phyloP scores from a whole-genome alignment of 2,329 filamentous ascomycete species.

The Coniochaeta sp. region DNA sequence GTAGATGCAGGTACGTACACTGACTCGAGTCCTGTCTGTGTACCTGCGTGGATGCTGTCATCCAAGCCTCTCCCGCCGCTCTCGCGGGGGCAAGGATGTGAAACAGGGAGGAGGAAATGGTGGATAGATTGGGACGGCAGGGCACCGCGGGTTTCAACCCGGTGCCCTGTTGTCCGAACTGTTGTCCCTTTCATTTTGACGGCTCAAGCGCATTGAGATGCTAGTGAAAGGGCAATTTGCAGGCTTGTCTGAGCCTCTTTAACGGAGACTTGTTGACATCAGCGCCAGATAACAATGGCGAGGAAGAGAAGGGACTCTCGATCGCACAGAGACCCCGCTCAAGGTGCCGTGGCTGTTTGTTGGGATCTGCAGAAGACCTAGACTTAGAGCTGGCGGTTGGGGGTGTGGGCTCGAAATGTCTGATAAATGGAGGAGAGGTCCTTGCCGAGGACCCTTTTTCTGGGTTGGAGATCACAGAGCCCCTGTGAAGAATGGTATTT shows the following conservation, averaged over 20 bases:
- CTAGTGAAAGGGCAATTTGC: background rate
- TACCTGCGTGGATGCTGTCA: background rate
- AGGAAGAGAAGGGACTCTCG: no score
- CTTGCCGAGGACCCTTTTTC: no score
- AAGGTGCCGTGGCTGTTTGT: background rate
- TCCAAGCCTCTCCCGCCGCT: background rate
- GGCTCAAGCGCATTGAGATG: background rate
- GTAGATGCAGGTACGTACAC: background rate
- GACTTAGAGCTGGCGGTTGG: background rate
- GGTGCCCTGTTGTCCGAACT: background rate
- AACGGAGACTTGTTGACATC: background rate
- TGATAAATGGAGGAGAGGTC: no score
- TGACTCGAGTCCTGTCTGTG: background rate
- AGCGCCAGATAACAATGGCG: background rate
- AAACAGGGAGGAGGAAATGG: background rate
- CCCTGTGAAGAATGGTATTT: background rate
- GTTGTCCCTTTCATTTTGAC: background rate
- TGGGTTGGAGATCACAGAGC: no score
- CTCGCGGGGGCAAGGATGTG: background rate
- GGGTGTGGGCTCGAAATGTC: background rate
- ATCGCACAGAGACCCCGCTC: no score
- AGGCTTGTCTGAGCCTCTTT: background rate
- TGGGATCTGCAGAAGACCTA: background rate
- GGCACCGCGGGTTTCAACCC: background rate
- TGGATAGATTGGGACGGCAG: background rate